Conservation (phyloP, 176 grass and related monocot species). For the Cenchrus fungigraminus region DNA sequence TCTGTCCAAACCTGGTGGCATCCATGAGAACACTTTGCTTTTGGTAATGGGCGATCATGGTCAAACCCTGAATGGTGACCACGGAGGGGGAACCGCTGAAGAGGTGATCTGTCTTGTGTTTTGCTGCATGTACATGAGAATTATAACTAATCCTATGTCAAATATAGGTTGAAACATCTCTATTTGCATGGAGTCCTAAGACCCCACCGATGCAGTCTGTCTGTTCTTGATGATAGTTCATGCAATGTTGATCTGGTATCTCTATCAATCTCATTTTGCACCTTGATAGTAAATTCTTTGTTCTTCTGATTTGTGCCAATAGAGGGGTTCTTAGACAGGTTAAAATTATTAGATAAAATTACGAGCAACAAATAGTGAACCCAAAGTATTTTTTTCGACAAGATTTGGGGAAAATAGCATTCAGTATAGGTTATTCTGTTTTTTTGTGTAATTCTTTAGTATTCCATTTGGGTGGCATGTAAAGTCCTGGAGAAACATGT, state of each 20-base stretch:
- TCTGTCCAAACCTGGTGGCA: slow-evolving; percentile 62
- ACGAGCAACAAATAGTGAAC: not conserved
- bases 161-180: slow-evolving; percentile 82
- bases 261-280: slow-evolving; percentile 31
- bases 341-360: slow-evolving; percentile 16
- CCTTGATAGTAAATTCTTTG: slow-evolving; percentile 11
- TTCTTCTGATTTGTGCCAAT: slow-evolving; percentile 14
- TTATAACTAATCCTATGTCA: slow-evolving; percentile 34
- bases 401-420: slow-evolving; percentile 4
- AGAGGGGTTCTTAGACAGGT: not conserved
- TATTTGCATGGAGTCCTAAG: slow-evolving; percentile 87
- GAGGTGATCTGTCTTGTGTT: slow-evolving; percentile 64
- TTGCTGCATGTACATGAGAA: slow-evolving; percentile 22
- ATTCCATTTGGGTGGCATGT: slow-evolving; percentile 5
- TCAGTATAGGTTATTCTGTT: slow-evolving; percentile 9
- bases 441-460: slow-evolving; percentile 22
- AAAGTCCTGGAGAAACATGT: slow-evolving; percentile 7
- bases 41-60: slow-evolving; percentile 98
- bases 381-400: not conserved
- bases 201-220: slow-evolving; percentile 66
- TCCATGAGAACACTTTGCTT: slow-evolving; percentile 91
- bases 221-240: slow-evolving; percentile 66
- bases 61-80: slow-evolving; percentile 97
- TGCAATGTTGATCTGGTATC: slow-evolving; percentile 78
- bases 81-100: slow-evolving; percentile 92